Evolutionary conservation across 257 asterid genomes (phyloP).

Genomic region (Scutellaria minor): DNA sequence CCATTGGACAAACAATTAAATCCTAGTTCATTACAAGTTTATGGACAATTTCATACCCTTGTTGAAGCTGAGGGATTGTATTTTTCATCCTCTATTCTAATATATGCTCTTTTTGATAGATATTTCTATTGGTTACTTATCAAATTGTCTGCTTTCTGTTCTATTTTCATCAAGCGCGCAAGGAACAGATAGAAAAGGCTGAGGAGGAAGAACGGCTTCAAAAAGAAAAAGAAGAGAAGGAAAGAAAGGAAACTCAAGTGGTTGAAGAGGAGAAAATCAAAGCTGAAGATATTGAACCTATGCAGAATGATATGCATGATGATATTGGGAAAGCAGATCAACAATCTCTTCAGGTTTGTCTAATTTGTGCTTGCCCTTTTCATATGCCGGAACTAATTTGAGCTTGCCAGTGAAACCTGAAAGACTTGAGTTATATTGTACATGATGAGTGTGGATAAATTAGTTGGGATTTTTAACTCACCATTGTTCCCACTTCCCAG

Average conservation of each 20-base stretch:
- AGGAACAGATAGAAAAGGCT: slow-evolving; percentile 89
- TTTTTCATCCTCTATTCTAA: slow-evolving; percentile 13
- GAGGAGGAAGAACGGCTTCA: slow-evolving; percentile 85
- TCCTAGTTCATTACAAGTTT: not conserved
- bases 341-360: slow-evolving; percentile 58
- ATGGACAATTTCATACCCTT: not conserved
- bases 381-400: slow-evolving; percentile 10
- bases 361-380: slow-evolving; percentile 32
- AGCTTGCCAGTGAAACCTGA: slow-evolving; percentile 29
- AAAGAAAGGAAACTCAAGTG: slow-evolving; percentile 62
- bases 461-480: not conserved
- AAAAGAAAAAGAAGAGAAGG: slow-evolving; percentile 85
- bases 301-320: slow-evolving; percentile 50
- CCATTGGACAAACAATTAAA: not conserved
- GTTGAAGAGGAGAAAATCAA: slow-evolving; percentile 50
- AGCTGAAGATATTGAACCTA: slow-evolving; percentile 53
- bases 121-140: slow-evolving; percentile 20
- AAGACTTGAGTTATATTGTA: slow-evolving; percentile 5
- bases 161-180: slow-evolving; percentile 57
- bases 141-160: slow-evolving; percentile 30
- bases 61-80: slow-evolving; percentile 26
- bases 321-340: slow-evolving; percentile 50
- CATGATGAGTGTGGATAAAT: slow-evolving; percentile 16
- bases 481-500: slow-evolving; percentile 14
- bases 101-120: slow-evolving; percentile 28